Conservation (phyloP, 176 grass and related monocot genomes). For the Ensete ventricosum region DNA sequence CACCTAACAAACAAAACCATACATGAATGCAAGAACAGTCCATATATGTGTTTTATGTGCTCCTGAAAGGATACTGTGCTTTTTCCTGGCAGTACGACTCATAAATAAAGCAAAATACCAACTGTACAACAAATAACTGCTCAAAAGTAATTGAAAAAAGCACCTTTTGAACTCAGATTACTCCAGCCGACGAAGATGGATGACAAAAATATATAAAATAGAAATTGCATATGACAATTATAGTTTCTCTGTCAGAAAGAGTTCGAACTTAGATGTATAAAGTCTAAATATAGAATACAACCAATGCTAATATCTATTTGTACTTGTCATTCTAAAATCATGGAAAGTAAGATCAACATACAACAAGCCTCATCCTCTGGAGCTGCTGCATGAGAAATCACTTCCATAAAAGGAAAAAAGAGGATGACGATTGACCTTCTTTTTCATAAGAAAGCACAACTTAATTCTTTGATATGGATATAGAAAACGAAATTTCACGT, state of each 20-base stretch:
- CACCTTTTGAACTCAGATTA: constrained; percentile 20
- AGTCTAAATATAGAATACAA: too few relatives aligned
- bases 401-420: background rate
- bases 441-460: background rate
- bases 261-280: too few relatives aligned
- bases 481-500: background rate
- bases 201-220: too few relatives aligned
- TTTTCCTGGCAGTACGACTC: background rate
- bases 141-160: background rate
- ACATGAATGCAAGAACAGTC: too few relatives aligned
- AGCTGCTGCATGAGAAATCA: background rate
- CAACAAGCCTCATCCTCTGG: background rate
- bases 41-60: too few relatives aligned
- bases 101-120: background rate
- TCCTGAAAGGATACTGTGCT: too few relatives aligned
- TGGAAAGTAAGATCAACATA: background rate
- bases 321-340: background rate
- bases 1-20: too few relatives aligned
- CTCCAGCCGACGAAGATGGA: too few relatives aligned
- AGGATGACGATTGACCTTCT: background rate
- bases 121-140: background rate
- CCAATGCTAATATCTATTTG: too few relatives aligned
- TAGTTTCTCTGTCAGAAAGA: too few relatives aligned
- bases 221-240: too few relatives aligned
- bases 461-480: background rate